phyloP scores from a whole-genome alignment of 2,329 filamentous ascomycete species.

The Cercospora citrullina region DNA sequence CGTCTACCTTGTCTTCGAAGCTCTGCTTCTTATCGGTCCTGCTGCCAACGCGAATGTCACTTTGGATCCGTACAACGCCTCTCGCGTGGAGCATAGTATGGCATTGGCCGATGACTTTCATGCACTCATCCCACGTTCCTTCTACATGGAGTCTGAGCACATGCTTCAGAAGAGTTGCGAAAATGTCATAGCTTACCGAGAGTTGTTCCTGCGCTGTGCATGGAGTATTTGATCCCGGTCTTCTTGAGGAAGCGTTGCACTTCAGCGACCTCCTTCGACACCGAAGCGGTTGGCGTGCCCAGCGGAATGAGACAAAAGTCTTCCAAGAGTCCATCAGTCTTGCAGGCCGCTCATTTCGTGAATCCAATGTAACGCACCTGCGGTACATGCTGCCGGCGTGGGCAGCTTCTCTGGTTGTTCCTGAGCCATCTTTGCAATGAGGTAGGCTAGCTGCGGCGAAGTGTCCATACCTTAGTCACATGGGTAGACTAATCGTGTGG shows the following conservation, averaged over 20 bases:
- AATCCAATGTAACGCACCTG: constrained; percentile 39
- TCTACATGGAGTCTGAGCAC: constrained; percentile 54
- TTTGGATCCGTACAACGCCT: constrained; percentile 81
- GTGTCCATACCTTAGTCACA: constrained; percentile 31
- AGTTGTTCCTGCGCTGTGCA: constrained; percentile 94
- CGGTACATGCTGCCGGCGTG: constrained; percentile 75
- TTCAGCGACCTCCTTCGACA: constrained; percentile 72
- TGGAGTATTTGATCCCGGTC: constrained; percentile 77
- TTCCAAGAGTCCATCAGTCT: constrained; percentile 16
- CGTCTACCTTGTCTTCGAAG: constrained; percentile 74
- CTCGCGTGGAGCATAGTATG: constrained; percentile 71
- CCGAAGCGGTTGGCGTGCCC: constrained; percentile 50
- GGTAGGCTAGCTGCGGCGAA: constrained; percentile 34
- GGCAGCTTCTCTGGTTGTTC: constrained; percentile 38
- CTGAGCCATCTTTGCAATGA: constrained; percentile 35
- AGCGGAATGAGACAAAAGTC: constrained; percentile 93
- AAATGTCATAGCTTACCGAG: constrained; percentile 61
- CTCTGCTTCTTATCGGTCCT: constrained; percentile 84
- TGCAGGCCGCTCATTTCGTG: background rate
- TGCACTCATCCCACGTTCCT: constrained; percentile 86
- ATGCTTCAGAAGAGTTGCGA: background rate
- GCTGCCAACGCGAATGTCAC: constrained; percentile 81
- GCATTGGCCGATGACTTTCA: constrained; percentile 80
- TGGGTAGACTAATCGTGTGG: background rate
- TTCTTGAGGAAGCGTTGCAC: constrained; percentile 82